Conservation (phyloP, 192 early-diverging fungal genomes). For the Spizellomyces sp. region DNA sequence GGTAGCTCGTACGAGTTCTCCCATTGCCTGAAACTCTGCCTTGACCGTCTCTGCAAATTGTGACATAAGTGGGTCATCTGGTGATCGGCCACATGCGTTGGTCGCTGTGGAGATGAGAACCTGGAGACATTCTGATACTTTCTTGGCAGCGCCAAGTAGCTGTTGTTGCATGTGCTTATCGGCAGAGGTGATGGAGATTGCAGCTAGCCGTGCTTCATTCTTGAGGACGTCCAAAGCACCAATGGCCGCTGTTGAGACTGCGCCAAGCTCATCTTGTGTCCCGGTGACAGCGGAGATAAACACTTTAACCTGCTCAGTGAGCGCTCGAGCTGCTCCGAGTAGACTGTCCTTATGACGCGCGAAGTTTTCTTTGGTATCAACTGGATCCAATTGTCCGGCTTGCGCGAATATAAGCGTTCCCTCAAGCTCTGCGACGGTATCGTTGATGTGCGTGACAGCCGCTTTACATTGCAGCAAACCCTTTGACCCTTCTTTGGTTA, state of each 20-base stretch:
- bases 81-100: constrained; percentile 36
- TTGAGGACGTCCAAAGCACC: constrained; percentile 34
- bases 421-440: constrained; percentile 52
- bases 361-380: constrained; percentile 50
- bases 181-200: constrained; percentile 50
- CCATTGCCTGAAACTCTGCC: constrained; percentile 37
- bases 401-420: constrained; percentile 55
- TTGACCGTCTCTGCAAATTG: constrained; percentile 42
- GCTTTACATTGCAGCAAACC: constrained; percentile 43
- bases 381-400: constrained; percentile 57
- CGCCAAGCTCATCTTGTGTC: constrained; percentile 50
- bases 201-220: constrained; percentile 36
- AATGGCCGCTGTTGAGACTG: constrained; percentile 29
- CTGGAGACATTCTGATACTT: constrained; percentile 47
- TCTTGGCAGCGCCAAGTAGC: constrained; percentile 44
- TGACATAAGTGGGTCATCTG: constrained; percentile 21
- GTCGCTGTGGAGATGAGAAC: constrained; percentile 36
- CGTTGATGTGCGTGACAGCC: constrained; percentile 36
- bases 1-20: constrained; percentile 46
- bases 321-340: constrained; percentile 41
- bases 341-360: constrained; percentile 50
- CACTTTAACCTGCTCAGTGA: constrained; percentile 50
- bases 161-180: constrained; percentile 62
- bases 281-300: constrained; percentile 39
- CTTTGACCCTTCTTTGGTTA: constrained; percentile 48